Evolutionary conservation across 371 early-diverging fungal genomes (phyloP).

Genomic region (Mucor velutinosus): DNA sequence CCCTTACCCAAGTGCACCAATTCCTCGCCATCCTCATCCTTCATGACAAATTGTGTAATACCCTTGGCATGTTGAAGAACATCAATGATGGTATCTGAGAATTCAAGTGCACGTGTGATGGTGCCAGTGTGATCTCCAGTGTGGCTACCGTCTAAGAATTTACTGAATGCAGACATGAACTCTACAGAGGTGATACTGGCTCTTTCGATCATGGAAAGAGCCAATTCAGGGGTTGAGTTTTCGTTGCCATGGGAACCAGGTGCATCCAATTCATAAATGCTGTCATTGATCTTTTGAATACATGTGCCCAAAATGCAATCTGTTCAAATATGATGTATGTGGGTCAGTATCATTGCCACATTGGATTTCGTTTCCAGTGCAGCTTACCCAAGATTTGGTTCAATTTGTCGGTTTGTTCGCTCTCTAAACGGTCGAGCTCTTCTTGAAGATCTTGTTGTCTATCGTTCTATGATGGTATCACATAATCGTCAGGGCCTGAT

Average conservation of each 20-base stretch:
- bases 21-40: conserved; percentile 80
- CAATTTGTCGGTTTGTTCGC: conserved; percentile 73
- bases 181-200: conserved; percentile 78
- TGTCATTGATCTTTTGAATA: conserved; percentile 83
- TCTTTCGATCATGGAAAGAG: conserved; percentile 89
- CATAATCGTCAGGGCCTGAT: neutral
- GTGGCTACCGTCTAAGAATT: conserved; percentile 78
- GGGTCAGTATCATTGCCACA: neutral
- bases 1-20: conserved; percentile 70
- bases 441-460: conserved; percentile 67
- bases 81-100: conserved; percentile 84
- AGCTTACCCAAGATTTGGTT: conserved; percentile 77
- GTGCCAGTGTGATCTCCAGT: conserved; percentile 82
- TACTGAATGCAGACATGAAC: conserved; percentile 74
- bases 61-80: conserved; percentile 90
- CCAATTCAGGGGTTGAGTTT: conserved; percentile 90
- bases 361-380: too few species aligned
- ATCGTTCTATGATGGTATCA: conserved; percentile 27
- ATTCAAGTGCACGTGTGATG: conserved; percentile 78
- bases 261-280: conserved; percentile 82
- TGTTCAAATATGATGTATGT: conserved; percentile 14
- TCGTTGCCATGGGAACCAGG: conserved; percentile 83
- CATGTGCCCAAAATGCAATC: conserved; percentile 90
- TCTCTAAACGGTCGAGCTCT: conserved; percentile 62
- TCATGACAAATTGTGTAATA: conserved; percentile 78